Percentiles rank a stretch among this genome's conserved stretches.
Conservation (phyloP, 2,329 filamentous ascomycete species). For the Dactylellina leptospora region DNA sequence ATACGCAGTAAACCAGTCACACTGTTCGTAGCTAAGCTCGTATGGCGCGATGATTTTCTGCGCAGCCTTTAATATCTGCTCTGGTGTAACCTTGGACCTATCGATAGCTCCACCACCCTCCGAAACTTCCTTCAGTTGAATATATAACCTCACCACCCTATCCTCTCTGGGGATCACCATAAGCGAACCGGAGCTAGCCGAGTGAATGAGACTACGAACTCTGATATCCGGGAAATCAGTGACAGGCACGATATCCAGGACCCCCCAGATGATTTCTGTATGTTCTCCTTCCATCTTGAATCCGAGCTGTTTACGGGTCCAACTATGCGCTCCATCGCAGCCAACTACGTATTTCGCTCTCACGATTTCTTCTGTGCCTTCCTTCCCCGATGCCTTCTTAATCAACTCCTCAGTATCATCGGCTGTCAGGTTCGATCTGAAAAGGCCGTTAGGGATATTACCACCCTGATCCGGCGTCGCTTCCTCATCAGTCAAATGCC, state of each 20-base stretch:
- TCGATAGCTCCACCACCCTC: conserved; percentile 65
- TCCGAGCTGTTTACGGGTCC: conserved; percentile 69
- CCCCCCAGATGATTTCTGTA: conserved; percentile 66
- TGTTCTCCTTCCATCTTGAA: conserved; percentile 68
- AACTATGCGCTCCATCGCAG: conserved; percentile 74
- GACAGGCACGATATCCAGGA: conserved; percentile 65
- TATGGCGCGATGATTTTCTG: conserved; percentile 74
- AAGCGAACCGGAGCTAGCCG: conserved; percentile 66
- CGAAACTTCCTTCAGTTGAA: conserved; percentile 68
- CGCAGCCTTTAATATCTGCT: conserved; percentile 71
- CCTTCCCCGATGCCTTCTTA: conserved; percentile 57
- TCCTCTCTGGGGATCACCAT: conserved; percentile 74
- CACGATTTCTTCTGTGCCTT: conserved; percentile 62
- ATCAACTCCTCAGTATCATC: conserved; percentile 64
- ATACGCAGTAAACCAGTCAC: conserved; percentile 75
- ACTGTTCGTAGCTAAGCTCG: conserved; percentile 70
- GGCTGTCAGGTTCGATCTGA: conserved; percentile 68
- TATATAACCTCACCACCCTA: conserved; percentile 71
- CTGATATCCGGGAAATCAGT: conserved; percentile 65
- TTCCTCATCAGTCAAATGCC: conserved; percentile 69
- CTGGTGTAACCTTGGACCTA: conserved; percentile 70
- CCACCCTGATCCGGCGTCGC: conserved; percentile 63
- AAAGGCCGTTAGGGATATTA: conserved; percentile 65
- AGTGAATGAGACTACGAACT: conserved; percentile 63
- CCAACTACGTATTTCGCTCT: conserved; percentile 73